Conservation (phyloP, 257 asterid species). For the Ilex asprella region DNA sequence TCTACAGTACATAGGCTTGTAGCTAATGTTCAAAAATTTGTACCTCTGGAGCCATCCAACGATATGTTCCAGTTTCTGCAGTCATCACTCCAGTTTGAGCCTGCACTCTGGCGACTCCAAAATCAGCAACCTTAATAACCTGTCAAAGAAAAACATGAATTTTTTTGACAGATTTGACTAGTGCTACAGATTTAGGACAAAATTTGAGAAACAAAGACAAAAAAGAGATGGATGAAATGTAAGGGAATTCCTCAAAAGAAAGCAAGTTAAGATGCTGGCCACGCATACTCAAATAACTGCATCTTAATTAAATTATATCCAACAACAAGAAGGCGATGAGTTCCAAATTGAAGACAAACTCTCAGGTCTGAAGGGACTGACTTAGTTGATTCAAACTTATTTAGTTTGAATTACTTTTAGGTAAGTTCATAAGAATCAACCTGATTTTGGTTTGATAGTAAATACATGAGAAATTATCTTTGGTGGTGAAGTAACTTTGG, state of each 20-base stretch:
- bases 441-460: too few relatives aligned
- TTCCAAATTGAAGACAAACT: too few relatives aligned
- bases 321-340: too few relatives aligned
- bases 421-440: too few relatives aligned
- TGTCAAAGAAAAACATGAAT: constrained; percentile 13
- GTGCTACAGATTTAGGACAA: too few relatives aligned
- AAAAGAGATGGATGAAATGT: not conserved
- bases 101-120: constrained; percentile 97
- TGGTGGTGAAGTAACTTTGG: too few relatives aligned
- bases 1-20: not conserved
- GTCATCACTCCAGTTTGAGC: constrained; percentile 89
- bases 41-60: constrained; percentile 99
- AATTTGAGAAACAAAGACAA: not conserved
- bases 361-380: too few relatives aligned
- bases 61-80: constrained; percentile 96
- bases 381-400: too few relatives aligned
- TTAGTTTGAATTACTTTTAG: too few relatives aligned
- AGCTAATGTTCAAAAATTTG: constrained; percentile 7
- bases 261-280: not conserved
- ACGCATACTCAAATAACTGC: not conserved
- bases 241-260: too few relatives aligned
- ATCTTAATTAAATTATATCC: too few relatives aligned
- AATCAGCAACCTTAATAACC: constrained; percentile 98
- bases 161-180: not conserved
- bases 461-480: too few relatives aligned